Percentiles rank a stretch among this genome's conserved stretches.
These are phyloP conservation scores for Cylindrotheca fusiformis DNA, from an alignment of 108 stramenopile species.

Conservation along the genomic window DNA sequence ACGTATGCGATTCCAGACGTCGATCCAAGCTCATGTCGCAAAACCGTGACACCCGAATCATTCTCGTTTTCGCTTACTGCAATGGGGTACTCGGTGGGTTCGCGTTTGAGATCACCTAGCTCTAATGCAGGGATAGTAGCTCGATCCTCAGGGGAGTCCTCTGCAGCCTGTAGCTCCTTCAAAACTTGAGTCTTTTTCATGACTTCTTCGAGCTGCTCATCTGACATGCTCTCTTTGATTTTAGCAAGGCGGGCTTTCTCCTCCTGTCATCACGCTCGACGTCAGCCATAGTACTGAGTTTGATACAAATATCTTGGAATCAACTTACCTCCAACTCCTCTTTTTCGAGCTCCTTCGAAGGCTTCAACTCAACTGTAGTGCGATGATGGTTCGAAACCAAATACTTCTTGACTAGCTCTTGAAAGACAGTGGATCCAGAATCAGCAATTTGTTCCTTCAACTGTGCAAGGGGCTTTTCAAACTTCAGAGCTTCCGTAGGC, in stretches of 20 bases:
- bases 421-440: conserved; percentile 81
- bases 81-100: conserved; percentile 89
- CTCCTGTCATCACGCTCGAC: too few species aligned
- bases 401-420: conserved; percentile 75
- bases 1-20: conserved; percentile 95
- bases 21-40: conserved; percentile 84
- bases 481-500: conserved; percentile 87
- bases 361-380: conserved; percentile 89
- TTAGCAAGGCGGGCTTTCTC: conserved; percentile 73
- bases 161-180: conserved; percentile 85
- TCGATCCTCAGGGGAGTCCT: conserved; percentile 90
- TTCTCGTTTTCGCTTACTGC: conserved; percentile 72
- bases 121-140: conserved; percentile 91
- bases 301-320: too few species aligned
- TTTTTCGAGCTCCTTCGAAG: conserved; percentile 85
- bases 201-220: conserved; percentile 76
- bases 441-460: conserved; percentile 84
- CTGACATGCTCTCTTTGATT: conserved; percentile 80
- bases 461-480: conserved; percentile 85
- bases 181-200: conserved; percentile 80
- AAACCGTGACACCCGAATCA: conserved; percentile 75
- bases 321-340: conserved; percentile 67
- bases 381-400: conserved; percentile 90
- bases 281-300: too few species aligned
- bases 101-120: conserved; percentile 83